Percentiles rank a stretch among this genome's conserved stretches.
Evolutionary conservation across 2,329 filamentous ascomycete species (phyloP).

Genomic region (Trichoderma pleuroti): DNA sequence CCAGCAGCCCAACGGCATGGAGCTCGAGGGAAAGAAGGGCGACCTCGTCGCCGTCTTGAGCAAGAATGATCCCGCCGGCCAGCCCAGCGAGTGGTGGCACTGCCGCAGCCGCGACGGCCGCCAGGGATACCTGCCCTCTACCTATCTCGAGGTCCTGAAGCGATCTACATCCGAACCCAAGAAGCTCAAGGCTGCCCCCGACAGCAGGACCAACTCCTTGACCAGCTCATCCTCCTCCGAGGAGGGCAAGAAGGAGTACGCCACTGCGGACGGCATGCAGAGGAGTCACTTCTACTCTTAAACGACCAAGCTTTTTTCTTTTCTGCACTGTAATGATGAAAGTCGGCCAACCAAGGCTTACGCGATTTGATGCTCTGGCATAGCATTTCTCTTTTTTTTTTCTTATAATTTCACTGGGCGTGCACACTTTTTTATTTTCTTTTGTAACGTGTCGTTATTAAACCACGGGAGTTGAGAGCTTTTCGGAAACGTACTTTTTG

Average conservation of each 20-base stretch:
- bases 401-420: not conserved
- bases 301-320: constrained; percentile 20
- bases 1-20: constrained; percentile 64
- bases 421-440: not conserved
- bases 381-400: not conserved
- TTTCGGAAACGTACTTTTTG: not conserved
- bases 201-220: constrained; percentile 48
- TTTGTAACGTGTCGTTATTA: not conserved
- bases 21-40: constrained; percentile 88
- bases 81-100: constrained; percentile 94
- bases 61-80: constrained; percentile 88
- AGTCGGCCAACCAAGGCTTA: not conserved
- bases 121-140: constrained; percentile 86
- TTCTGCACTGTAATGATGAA: not conserved
- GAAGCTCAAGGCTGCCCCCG: constrained; percentile 50
- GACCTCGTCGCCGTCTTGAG: constrained; percentile 91
- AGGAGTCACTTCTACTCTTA: constrained; percentile 58
- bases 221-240: constrained; percentile 43
- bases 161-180: constrained; percentile 50
- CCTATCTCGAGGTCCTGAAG: constrained; percentile 76
- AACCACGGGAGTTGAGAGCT: not conserved
- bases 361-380: constrained; percentile 12
- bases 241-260: constrained; percentile 49
- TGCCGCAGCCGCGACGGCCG: constrained; percentile 86
- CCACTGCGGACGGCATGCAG: constrained; percentile 54